Conservation (phyloP, 208 protist genomes). For the Angomonas deanei region DNA sequence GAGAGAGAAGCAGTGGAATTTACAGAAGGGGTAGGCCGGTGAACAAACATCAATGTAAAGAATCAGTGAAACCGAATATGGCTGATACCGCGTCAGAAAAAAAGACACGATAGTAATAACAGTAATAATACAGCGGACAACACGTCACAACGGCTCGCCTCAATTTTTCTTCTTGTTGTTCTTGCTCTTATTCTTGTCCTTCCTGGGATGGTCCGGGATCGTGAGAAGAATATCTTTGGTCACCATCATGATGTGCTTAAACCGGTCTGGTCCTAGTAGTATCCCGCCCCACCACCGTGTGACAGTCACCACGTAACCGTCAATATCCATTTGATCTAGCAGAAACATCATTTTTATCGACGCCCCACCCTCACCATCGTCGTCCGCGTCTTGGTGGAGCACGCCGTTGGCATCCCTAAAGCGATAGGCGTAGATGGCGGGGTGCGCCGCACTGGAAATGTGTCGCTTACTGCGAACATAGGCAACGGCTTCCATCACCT, state of each 20-base stretch:
- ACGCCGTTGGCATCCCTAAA: slow-evolving; percentile 53
- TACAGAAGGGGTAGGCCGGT: not conserved
- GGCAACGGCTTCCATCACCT: slow-evolving; percentile 47
- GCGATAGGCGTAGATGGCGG: slow-evolving; percentile 94
- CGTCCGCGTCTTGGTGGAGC: slow-evolving; percentile 86
- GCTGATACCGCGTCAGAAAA: too few species aligned
- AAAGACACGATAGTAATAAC: not conserved
- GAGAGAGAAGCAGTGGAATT: not conserved
- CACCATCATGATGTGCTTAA: slow-evolving; percentile 91
- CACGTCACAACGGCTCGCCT: not conserved
- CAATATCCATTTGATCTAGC: slow-evolving; percentile 72
- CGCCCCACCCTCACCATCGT: slow-evolving; percentile 92
- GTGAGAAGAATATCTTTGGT: slow-evolving; percentile 63
- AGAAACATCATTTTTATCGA: slow-evolving; percentile 81
- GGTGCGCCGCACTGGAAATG: slow-evolving; percentile 82
- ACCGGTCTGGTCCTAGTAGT: slow-evolving; percentile 91
- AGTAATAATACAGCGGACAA: not conserved
- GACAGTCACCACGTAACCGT: slow-evolving; percentile 87
- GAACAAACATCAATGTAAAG: too few species aligned
- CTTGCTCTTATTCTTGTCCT: not conserved
- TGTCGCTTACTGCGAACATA: slow-evolving; percentile 44
- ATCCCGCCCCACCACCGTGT: slow-evolving; percentile 96
- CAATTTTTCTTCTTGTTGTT: not conserved
- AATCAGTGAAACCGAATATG: too few species aligned
- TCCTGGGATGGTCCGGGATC: slow-evolving; percentile 49